These are phyloP conservation scores for Fusarium sp. DNA, from an alignment of 2,329 filamentous ascomycete genomes.

Conservation along the genomic window DNA sequence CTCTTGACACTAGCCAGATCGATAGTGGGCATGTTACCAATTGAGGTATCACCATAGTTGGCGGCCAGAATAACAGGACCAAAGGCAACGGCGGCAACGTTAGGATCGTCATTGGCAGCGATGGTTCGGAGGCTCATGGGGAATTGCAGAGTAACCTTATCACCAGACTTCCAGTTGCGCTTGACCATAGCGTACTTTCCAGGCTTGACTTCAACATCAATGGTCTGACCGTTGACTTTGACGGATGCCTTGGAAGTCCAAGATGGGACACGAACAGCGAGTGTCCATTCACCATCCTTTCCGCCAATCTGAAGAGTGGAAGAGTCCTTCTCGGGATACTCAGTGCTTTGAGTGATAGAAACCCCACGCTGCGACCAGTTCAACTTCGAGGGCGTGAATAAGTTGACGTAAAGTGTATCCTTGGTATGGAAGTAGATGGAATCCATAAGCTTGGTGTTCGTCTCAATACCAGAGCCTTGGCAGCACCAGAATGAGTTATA, in stretches of 20 bases:
- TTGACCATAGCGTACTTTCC: conserved; percentile 56
- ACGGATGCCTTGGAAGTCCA: conserved; percentile 57
- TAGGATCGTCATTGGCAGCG: conserved; percentile 59
- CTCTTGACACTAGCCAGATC: conserved; percentile 46
- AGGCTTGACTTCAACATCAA: conserved; percentile 41
- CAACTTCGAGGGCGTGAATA: conserved; percentile 60
- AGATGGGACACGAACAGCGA: conserved; percentile 59
- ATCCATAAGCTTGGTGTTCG: conserved; percentile 65
- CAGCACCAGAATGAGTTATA: conserved; percentile 66
- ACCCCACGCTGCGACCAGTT: conserved; percentile 56
- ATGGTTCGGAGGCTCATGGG: conserved; percentile 58
- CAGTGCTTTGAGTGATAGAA: conserved; percentile 56
- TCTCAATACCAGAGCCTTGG: conserved; percentile 63
- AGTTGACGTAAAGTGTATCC: conserved; percentile 59
- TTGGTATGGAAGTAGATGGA: conserved; percentile 62
- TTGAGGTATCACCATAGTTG: conserved; percentile 53
- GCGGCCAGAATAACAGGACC: conserved; percentile 59
- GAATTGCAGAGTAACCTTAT: conserved; percentile 56
- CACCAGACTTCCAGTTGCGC: conserved; percentile 56
- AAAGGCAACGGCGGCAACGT: conserved; percentile 58
- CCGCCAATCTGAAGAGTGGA: conserved; percentile 53
- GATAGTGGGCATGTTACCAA: conserved; percentile 47
- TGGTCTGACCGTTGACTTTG: conserved; percentile 54
- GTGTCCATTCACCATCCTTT: conserved; percentile 48
- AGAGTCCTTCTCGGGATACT: conserved; percentile 55